Percentiles rank a stretch among this genome's conserved stretches.
phyloP scores from a whole-genome alignment of 1,139 yeast genomes.

The Nakaseomyces uthaithaninus region DNA sequence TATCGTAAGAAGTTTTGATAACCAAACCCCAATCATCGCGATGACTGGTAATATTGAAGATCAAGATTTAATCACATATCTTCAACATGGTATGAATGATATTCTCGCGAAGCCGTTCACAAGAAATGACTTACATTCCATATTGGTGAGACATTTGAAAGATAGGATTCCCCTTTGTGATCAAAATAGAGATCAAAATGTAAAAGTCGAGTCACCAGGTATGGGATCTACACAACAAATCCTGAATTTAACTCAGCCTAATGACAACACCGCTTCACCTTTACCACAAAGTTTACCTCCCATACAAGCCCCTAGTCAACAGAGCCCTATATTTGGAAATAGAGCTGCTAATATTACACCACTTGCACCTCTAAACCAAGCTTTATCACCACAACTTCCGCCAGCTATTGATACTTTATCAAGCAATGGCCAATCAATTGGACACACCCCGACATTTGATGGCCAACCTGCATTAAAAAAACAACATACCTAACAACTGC shows the following conservation, averaged over 20 bases:
- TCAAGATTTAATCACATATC: constrained; percentile 68
- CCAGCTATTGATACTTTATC: background rate
- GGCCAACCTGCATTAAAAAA: constrained; percentile 2
- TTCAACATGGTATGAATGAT: constrained; percentile 87
- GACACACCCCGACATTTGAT: background rate
- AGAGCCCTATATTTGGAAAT: background rate
- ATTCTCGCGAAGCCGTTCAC: constrained; percentile 89
- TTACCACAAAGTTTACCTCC: constrained; percentile 6
- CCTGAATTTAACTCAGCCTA: background rate
- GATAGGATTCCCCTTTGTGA: constrained; percentile 33
- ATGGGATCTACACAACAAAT: background rate
- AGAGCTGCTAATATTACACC: constrained; percentile 5
- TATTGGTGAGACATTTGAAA: constrained; percentile 59
- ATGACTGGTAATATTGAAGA: constrained; percentile 88
- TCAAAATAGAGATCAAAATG: constrained; percentile 14
- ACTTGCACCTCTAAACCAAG: constrained; percentile 2
- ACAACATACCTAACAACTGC: constrained; percentile 3
- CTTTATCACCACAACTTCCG: constrained; percentile 4
- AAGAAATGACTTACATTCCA: constrained; percentile 69
- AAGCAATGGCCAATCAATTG: background rate
- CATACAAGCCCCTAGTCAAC: constrained; percentile 1
- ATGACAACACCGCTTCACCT: background rate
- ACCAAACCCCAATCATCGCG: constrained; percentile 80
- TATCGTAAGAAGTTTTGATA: constrained; percentile 74
- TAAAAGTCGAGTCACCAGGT: constrained; percentile 1